Percentiles rank a stretch among this genome's conserved stretches.
Conservation (phyloP, 2,329 filamentous ascomycete species). For the Phialocephala sp. region DNA sequence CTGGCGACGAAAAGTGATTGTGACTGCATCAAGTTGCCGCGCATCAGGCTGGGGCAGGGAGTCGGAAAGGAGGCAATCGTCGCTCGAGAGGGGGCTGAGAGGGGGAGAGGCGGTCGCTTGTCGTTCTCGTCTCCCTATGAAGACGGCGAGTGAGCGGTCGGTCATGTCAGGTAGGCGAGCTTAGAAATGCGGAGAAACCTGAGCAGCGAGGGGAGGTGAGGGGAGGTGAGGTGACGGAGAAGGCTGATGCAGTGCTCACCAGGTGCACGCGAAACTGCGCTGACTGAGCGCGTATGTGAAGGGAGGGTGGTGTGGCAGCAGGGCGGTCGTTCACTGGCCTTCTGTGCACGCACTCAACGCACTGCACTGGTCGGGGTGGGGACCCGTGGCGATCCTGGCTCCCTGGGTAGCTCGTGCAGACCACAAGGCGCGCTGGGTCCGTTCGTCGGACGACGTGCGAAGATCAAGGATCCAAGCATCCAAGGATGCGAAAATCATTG, state of each 20-base stretch:
- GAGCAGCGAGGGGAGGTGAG: background rate
- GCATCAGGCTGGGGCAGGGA: background rate
- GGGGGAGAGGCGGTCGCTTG: background rate
- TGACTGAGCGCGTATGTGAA: slow-evolving; percentile 18
- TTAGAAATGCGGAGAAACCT: slow-evolving; percentile 11
- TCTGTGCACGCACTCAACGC: background rate
- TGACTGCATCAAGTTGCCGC: slow-evolving; percentile 2
- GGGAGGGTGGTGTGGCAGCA: slow-evolving; percentile 11
- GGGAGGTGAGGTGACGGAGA: slow-evolving; percentile 26
- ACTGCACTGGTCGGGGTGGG: background rate
- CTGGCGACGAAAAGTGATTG: slow-evolving; percentile 7
- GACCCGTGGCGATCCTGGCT: slow-evolving; percentile 9
- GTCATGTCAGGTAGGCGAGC: background rate
- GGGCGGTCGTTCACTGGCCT: slow-evolving; percentile 21
- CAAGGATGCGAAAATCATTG: slow-evolving; percentile 13
- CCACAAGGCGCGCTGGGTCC: slow-evolving; percentile 10
- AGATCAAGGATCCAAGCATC: background rate
- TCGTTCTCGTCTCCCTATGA: background rate
- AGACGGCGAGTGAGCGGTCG: background rate
- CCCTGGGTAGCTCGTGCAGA: slow-evolving; percentile 1
- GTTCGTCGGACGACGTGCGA: slow-evolving; percentile 12
- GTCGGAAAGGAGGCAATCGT: background rate
- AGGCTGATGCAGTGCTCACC: slow-evolving; percentile 22
- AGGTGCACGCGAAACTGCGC: background rate
- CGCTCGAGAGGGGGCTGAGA: no score